phyloP scores from a whole-genome alignment of 202 grass and related monocot species.

The Digitaria exilis region DNA sequence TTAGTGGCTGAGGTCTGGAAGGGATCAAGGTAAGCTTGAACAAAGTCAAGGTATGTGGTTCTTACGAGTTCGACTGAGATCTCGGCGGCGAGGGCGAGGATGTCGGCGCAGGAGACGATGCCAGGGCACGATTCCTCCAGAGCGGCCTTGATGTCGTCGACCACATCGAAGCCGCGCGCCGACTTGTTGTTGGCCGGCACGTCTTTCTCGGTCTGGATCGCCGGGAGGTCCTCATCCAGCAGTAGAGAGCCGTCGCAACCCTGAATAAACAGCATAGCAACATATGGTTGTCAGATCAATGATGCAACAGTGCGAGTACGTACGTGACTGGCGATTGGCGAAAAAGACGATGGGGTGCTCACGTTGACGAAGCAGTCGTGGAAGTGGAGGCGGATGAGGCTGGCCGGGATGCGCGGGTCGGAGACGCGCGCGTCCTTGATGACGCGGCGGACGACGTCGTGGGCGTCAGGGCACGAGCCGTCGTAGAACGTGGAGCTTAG shows the following conservation, averaged over 20 bases:
- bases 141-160: slow-evolving; percentile 35
- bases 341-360: no score
- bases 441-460: slow-evolving; percentile 10
- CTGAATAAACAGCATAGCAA: slow-evolving; percentile 17
- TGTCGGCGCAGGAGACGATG: slow-evolving; percentile 89
- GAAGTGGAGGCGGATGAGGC: slow-evolving; percentile 71
- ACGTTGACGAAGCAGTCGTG: slow-evolving; percentile 64
- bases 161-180: slow-evolving; percentile 17
- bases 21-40: no score
- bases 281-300: no score
- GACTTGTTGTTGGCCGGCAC: slow-evolving; percentile 34
- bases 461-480: neutral
- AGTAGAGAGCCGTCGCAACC: slow-evolving; percentile 48
- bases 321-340: no score
- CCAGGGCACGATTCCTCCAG: slow-evolving; percentile 52
- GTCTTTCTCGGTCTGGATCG: neutral
- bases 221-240: slow-evolving; percentile 21
- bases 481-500: slow-evolving; percentile 19
- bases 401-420: slow-evolving; percentile 2
- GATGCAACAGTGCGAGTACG: no score
- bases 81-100: slow-evolving; percentile 67
- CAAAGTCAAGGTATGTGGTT: no score
- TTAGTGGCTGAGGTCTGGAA: no score
- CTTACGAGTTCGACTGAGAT: slow-evolving; percentile 41
- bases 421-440: neutral